Evolutionary conservation across 306 rosid species (phyloP), one percentile per base, ranked within the genome.

Genomic region (Crotalaria pallida): DNA sequence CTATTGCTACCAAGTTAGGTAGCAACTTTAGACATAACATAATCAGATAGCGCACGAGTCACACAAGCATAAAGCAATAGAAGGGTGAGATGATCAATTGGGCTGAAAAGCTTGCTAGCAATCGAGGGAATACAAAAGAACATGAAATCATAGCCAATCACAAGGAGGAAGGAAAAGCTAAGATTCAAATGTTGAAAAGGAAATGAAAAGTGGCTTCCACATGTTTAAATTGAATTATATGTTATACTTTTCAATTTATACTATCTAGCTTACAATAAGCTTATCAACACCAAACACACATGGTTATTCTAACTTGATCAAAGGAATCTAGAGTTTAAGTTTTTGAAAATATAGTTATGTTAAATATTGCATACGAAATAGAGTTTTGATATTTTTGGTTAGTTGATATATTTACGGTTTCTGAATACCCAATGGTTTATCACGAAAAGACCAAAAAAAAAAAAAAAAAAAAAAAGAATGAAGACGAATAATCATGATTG

Each of bases 21-120:
- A 56, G 65, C 59, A 80, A 69, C 69, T 74, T 74, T 74, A 64
- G 76, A 74, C 77, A 74, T 16, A 34, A 47, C 71, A 72, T 24
- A 41, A 63, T 71, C 41, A 63, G 45, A 71, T 31, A 43, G 71
- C 67, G 71, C 75, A 66, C 8, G 3, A 21, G 47, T 67, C 61
- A 67, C 49, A 40, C 48, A 29, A 58, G 43, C 55, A 79, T 45
- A 61, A 67, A 73, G 66, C 31, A 29, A 31, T 4, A 1, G 58
- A 72, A 23, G 36, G 4, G 17, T 51, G 23, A 52, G 77, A 55
- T 74, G 49, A 62, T 43, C 45, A 59, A 67, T 50, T 77, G 75
- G 67, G 10, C 38, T 45, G n/a, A 16, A 75, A 76, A 74, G 72
- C 38, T 23, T 65, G 69, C 64, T 53, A 55, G 38, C 62, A 63